Base-by-base conservation (phyloP, 2,329 filamentous ascomycete genomes). In the Scedosporium boydii region DNA sequence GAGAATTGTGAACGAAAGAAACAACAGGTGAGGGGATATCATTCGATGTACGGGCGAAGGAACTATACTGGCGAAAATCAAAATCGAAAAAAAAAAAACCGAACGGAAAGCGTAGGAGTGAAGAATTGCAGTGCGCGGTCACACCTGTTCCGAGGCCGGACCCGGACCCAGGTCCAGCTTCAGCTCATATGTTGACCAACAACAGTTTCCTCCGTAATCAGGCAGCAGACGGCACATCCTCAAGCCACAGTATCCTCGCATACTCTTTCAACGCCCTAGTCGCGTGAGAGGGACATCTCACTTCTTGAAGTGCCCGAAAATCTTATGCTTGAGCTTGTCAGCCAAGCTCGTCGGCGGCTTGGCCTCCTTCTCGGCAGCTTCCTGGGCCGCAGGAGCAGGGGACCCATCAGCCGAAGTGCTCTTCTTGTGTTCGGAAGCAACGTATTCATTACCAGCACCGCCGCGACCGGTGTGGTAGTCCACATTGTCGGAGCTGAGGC, bases 391-490 rank as follows among this genome's bases (percentile, higher is more conserved):
- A 48, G 44, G 51, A 14, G 18, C 44, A 9, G 44, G 51, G 3
- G 51, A 14, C 48, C 68, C 68, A 66, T 72, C 69, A 26, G 72
- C 69, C 16, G 69, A 67, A 6, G 69, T 64, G 62, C 69, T 69
- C 67, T 71, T 70, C 64, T 74, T 70, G 63, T 67, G 66, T 63
- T 73, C 68, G 42, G 65, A 67, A 10, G 69, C 70, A 56, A 75
- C 66, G 67, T 80, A 75, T 70, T 80, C 80, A 70, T 87, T 87
- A 60, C 83, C 84, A 9, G 80, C 82, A 63, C 84, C 84, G 68
- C 84, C 84, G 38, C 84, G 83, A 63, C 84, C 84, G 48, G 78
- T 80, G 74, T 87, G 83, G 71, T 78, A 81, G 69, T 83, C 80
- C 63, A 73, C 70, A 60, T 76, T 74, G 16, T 83, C 78, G 58